Evolutionary conservation across 2,329 filamentous ascomycete species (phyloP).

Genomic region (Microdochium trichocladiopsis): DNA sequence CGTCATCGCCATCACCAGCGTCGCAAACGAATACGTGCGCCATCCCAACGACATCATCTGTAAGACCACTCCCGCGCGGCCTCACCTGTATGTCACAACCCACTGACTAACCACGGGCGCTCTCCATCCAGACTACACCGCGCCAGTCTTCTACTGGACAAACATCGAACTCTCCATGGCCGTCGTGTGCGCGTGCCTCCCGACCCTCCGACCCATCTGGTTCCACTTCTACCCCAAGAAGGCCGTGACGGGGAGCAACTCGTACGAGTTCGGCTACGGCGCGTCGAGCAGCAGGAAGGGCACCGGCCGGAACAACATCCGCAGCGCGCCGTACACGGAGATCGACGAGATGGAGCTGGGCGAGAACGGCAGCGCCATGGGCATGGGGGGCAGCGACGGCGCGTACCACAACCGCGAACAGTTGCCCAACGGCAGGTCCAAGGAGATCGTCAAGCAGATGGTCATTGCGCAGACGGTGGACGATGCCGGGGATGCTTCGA

Average conservation of each 20-base stretch:
- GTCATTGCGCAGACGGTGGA: constrained; percentile 6
- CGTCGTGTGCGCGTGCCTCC: constrained; percentile 11
- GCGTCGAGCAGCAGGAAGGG: constrained; percentile 1
- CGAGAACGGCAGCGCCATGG: background rate
- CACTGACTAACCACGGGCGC: background rate
- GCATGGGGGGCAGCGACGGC: background rate
- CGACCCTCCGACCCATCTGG: constrained; percentile 10
- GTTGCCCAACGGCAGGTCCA: no score
- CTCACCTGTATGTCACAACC: no score
- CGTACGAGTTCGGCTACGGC: constrained; percentile 4
- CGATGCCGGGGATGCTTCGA: constrained; percentile 2
- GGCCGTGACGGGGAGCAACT: background rate
- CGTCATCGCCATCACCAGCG: constrained; percentile 13
- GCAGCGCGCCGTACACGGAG: constrained; percentile 4
- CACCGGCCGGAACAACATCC: background rate
- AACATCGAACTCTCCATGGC: constrained; percentile 12
- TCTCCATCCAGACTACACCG: constrained; percentile 13
- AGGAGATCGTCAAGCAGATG: constrained; percentile 3
- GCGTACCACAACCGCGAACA: background rate
- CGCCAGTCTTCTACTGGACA: constrained; percentile 14
- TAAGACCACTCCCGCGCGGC: no score
- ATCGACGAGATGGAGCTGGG: constrained; percentile 6
- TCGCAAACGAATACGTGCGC: constrained; percentile 9
- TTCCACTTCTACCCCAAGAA: constrained; percentile 3
- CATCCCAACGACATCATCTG: constrained; percentile 16